Evolutionary conservation across 495 filamentous ascomycete species (phyloP).

Genomic region (Echria macrotheca): DNA sequence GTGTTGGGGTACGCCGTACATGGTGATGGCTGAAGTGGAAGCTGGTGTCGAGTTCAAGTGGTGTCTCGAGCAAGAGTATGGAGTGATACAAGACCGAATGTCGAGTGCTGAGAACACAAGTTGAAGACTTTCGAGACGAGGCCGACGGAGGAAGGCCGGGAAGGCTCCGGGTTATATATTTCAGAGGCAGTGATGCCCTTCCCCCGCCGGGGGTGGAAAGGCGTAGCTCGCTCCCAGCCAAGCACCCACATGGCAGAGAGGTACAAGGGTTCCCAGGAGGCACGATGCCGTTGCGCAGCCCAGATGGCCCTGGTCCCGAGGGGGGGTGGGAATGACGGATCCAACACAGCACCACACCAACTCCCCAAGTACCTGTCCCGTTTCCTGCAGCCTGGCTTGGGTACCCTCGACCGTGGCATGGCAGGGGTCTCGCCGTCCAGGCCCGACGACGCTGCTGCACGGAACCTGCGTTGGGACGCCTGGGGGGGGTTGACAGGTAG

Average conservation of each 20-base stretch:
- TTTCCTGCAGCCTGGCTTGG: slow-evolving; percentile 9
- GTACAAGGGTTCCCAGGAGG: slow-evolving; percentile 9
- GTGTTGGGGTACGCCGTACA: slow-evolving; percentile 43
- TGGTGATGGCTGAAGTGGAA: slow-evolving; percentile 15
- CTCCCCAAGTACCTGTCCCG: slow-evolving; percentile 5
- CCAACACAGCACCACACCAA: neutral
- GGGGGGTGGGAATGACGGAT: neutral
- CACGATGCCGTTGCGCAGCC: neutral
- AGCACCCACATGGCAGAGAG: slow-evolving; percentile 3
- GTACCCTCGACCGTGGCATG: neutral
- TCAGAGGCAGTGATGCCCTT: slow-evolving; percentile 10
- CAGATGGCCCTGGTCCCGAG: slow-evolving; percentile 6
- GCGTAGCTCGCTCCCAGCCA: slow-evolving; percentile 13
- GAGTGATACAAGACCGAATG: neutral
- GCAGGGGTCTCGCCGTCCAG: neutral
- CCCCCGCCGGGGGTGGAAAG: slow-evolving; percentile 1
- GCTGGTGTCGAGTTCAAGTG: neutral
- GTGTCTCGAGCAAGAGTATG: slow-evolving; percentile 3
- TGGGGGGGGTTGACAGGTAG: neutral
- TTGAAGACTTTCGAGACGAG: slow-evolving; percentile 8
- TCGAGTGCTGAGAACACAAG: neutral
- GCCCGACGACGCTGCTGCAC: neutral
- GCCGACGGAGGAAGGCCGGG: slow-evolving; percentile 7
- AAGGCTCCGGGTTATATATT: slow-evolving; percentile 15
- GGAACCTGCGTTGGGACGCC: no score